Evolutionary conservation across 2,329 filamentous ascomycete species (phyloP).

Genomic region (Penicillium occitanis): DNA sequence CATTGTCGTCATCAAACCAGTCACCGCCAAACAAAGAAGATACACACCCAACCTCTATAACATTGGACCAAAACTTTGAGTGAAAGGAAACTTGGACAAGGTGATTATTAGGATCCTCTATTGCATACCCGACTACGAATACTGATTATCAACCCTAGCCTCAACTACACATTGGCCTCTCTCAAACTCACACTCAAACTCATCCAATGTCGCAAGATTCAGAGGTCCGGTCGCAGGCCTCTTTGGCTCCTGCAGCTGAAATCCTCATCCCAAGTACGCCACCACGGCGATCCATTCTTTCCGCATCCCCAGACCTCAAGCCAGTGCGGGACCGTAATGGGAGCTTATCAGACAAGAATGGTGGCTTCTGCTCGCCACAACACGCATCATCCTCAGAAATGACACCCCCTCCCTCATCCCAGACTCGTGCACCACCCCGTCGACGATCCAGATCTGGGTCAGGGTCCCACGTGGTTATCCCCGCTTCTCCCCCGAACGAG

Average conservation of each 20-base stretch:
- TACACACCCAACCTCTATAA: neutral
- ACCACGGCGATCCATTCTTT: constrained; percentile 33
- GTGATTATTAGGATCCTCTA: neutral
- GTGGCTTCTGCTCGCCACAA: constrained; percentile 42
- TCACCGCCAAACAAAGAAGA: neutral
- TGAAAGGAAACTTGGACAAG: neutral
- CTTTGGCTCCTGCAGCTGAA: constrained; percentile 41
- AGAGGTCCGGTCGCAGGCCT: constrained; percentile 34
- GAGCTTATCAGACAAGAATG: constrained; percentile 35
- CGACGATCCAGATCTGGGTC: constrained; percentile 45
- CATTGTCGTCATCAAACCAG: constrained; percentile 9
- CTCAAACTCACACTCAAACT: constrained; percentile 2
- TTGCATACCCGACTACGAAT: neutral
- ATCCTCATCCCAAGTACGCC: constrained; percentile 40
- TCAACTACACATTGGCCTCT: neutral
- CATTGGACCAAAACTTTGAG: neutral
- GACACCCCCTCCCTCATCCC: constrained; percentile 64
- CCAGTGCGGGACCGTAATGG: constrained; percentile 32
- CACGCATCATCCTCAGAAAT: constrained; percentile 52
- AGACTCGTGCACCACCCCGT: constrained; percentile 48
- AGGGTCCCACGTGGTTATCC: constrained; percentile 42
- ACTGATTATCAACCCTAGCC: constrained; percentile 1
- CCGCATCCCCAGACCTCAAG: constrained; percentile 39
- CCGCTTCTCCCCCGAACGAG: constrained; percentile 52
- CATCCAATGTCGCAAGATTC: constrained; percentile 34